Evolutionary conservation across 108 stramenopile genomes (phyloP), one percentile per base, ranked within the genome.

Genomic region (Pelagomonas calceolata): DNA sequence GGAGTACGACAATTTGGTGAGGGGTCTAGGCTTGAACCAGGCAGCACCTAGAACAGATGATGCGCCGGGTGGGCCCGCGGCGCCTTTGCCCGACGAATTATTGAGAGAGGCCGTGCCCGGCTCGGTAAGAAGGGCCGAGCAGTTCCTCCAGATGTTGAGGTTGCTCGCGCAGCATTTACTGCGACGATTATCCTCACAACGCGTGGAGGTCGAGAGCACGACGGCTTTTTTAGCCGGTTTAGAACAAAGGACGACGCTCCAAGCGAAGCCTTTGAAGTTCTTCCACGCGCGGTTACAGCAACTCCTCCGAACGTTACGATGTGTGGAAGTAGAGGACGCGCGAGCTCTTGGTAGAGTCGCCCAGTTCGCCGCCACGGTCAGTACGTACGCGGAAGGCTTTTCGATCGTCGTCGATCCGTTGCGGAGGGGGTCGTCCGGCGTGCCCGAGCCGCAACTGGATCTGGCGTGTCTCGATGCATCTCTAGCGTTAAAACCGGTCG

Each of bases 121-220:
- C 34, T 98, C 96, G 72, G 98, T 98, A 69, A 90, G 98, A 33
- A 85, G 94, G 17, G 98, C 98, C 0, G 98, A 99, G 72, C 97
- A 96, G 73, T 99, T 99, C 75, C 82, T 99, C 66, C 82, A 80
- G 4, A 94, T 98, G 80, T 89, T 99, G 94, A 86, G 86, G 69
- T 86, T 94, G 72, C 86, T 97, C 65, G 94, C 95, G 33, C 91
- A 92, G 68, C 92, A 94, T 73, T 76, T 97, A 30, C 92, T 92
- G 74, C 68, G 77, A 0, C 71, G 91, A n/a, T 67, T 96, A 85
- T 37, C 73, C n/a, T 68, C 43, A 4, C 46, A 36, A 0, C 37
- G 39, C 37, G 85, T 84, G 10, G 80, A 79, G 30, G 71, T 68
- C 46, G 95, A 98, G 81, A 95, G 95, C 4, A 95, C 97, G 4